Evolutionary conservation across 2,329 filamentous ascomycete genomes (phyloP).

Genomic region (Cordyceps cicadae): DNA sequence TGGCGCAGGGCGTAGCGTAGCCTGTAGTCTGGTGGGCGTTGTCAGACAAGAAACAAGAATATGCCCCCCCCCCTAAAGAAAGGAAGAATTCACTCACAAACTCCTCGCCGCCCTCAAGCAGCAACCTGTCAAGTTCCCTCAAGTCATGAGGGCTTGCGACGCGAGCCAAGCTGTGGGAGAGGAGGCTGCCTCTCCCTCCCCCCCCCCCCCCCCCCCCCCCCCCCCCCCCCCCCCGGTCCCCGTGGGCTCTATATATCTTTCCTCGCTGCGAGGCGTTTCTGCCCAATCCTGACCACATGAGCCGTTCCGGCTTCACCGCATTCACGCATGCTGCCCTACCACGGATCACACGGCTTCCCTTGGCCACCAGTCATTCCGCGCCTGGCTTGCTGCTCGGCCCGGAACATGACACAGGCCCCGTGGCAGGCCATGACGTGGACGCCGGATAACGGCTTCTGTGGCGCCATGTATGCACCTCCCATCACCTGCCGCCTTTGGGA

Average conservation of each 20-base stretch:
- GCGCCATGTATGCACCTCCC: neutral
- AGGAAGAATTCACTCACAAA: neutral
- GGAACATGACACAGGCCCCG: neutral
- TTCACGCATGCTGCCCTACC: neutral
- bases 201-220: too few species aligned
- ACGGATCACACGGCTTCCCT: neutral
- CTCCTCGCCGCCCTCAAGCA: neutral
- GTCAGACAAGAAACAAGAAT: neutral
- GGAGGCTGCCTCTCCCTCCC: too few species aligned
- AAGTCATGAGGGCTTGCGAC: neutral
- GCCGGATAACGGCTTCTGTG: neutral
- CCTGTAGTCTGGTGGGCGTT: neutral
- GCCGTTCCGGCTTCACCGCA: neutral
- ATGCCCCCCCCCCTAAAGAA: neutral
- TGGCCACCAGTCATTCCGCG: neutral
- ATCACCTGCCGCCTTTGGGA: neutral
- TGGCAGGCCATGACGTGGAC: neutral
- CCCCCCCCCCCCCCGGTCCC: too few species aligned
- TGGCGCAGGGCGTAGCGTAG: neutral
- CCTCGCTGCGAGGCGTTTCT: neutral
- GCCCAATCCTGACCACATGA: neutral
- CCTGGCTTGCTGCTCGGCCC: neutral
- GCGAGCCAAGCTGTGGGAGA: neutral
- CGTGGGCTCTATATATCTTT: constrained; percentile 1
- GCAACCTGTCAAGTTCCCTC: neutral